phyloP scores from a whole-genome alignment of 2,329 filamentous ascomycete genomes.

The Fusarium setosum region DNA sequence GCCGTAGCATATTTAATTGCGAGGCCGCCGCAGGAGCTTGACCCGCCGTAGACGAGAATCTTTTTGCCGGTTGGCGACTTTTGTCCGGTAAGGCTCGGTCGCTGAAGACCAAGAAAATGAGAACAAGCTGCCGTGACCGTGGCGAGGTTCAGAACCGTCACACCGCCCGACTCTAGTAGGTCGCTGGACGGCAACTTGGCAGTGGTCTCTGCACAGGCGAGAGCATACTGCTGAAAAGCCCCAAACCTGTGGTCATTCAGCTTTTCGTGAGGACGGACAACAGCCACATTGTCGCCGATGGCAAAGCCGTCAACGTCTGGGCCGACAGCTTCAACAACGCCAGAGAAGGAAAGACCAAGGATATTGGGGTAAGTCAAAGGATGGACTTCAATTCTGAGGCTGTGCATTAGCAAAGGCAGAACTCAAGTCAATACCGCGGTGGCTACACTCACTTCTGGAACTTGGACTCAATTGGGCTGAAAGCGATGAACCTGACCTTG shows the following conservation, averaged over 20 bases:
- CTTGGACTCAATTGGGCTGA: neutral
- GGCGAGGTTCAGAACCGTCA: neutral
- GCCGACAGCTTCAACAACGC: neutral
- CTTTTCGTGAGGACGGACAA: neutral
- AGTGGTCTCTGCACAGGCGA: neutral
- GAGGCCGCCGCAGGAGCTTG: neutral
- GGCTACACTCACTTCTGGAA: neutral
- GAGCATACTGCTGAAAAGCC: neutral
- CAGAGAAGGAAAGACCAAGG: neutral
- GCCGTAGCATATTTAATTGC: neutral
- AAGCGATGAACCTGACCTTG: neutral
- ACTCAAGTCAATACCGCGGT: neutral
- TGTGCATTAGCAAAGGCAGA: neutral
- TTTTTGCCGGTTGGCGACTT: neutral
- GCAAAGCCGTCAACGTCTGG: neutral
- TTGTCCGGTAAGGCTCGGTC: neutral
- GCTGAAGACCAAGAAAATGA: neutral
- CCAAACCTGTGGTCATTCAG: neutral
- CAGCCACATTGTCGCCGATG: neutral
- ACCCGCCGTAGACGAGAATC: neutral
- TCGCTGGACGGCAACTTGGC: neutral
- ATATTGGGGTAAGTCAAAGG: neutral
- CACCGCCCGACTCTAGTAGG: neutral
- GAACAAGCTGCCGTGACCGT: neutral
- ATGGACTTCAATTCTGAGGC: neutral